Evolutionary conservation across 306 rosid genomes (phyloP), one percentile per base, ranked within the genome.

Genomic region (Vicia sativa): DNA sequence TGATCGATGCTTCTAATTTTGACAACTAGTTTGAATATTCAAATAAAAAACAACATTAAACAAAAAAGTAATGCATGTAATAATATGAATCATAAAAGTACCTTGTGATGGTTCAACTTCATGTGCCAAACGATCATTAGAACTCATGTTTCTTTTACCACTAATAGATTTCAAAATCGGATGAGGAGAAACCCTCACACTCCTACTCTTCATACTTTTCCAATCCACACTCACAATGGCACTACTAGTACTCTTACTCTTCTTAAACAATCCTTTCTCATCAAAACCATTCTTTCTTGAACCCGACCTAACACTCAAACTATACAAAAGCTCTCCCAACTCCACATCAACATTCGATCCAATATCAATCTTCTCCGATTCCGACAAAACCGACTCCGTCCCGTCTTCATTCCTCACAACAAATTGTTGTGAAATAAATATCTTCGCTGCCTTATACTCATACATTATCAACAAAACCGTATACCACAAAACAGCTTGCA

Each of bases 371-470:
- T 73, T 71, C 43, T 87, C 67, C 0, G 97, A 41, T 79, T 8
- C 38, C 2, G 38, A 6, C 38, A 34, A 1, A 34, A 34, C 2
- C 38, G 38, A 34, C 38, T 34, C 38, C 38, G 38, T 34, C 38
- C 38, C 38, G 6, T 34, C 82, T 86, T 0, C 90, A 58, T 58
- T 31, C 0, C 88, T 83, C 11, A 83, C 87, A 0, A 89, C 90
- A 34, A 89, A 89, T 77, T 92, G 87, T 65, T 89, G 87, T 0
- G 81, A 15, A 12, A 92, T 79, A 5, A 85, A 77, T 3, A 77
- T 78, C 80, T 76, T 92, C 0, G 96, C 97, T 1, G 86, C 95
- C 50, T 95, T 68, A 46, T 87, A 92, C 66, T 92, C 97, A 45
- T 87, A 86, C 84, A 89, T 21, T 64, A 82, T 62, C 11, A 92